Evolutionary conservation across 2,329 filamentous ascomycete genomes (phyloP).

Genomic region (Xylariales sp.): DNA sequence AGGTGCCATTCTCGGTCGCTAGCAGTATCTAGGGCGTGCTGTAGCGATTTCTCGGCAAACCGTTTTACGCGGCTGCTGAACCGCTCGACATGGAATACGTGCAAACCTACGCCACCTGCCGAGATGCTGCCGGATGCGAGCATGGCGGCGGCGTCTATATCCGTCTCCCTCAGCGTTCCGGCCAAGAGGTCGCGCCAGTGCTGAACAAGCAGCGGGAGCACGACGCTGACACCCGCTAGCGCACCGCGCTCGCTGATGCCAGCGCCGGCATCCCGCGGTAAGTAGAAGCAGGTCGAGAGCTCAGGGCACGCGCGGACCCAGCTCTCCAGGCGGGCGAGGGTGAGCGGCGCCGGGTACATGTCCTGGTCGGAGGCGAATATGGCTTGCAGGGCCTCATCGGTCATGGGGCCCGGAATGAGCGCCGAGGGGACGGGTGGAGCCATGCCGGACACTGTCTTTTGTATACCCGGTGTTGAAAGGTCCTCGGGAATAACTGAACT

Average conservation of each 20-base stretch:
- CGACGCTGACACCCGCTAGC: conserved; percentile 23
- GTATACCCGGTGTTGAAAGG: too few relatives aligned
- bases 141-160: conserved; percentile 19
- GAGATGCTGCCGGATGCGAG: conserved; percentile 13
- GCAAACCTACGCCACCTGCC: conserved; percentile 21
- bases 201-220: conserved; percentile 18
- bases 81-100: conserved; percentile 31
- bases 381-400: conserved; percentile 10
- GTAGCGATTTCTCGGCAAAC: conserved; percentile 19
- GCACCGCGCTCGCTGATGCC: not conserved
- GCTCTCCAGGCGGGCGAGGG: conserved; percentile 19
- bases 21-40: conserved; percentile 12
- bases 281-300: conserved; percentile 20
- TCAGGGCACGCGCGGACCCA: conserved; percentile 23
- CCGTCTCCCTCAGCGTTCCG: conserved; percentile 23
- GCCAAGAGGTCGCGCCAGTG: conserved; percentile 23
- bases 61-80: conserved; percentile 12
- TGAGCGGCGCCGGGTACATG: conserved; percentile 30
- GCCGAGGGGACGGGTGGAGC: too few relatives aligned
- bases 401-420: conserved; percentile 10
- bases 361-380: conserved; percentile 25
- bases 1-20: conserved; percentile 15
- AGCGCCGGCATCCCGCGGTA: not conserved
- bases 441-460: too few relatives aligned
- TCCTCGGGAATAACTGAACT: too few relatives aligned